Evolutionary conservation across 202 grass and related monocot genomes (phyloP), one percentile per base, ranked within the genome.

Genomic region (Zizania palustris): DNA sequence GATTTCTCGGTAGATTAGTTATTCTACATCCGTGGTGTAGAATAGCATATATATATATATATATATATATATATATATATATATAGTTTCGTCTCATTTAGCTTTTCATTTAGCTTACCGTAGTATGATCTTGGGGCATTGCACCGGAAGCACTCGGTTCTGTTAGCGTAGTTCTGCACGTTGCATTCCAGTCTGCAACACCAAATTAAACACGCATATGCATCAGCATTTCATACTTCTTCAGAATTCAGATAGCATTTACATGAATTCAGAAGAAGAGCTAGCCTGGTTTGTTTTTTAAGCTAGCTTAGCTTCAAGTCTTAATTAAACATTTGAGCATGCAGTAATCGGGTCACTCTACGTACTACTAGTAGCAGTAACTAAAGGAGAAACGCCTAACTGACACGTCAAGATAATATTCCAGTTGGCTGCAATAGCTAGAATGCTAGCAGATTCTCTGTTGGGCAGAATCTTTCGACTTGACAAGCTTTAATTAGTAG

Each of bases 111-210:
- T 11, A 62, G 34, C 49, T 15, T 80, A 90, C 89, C 89, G 39
- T 92, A 82, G 72, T 86, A 82, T 82, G 84, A 72, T 89, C 85
- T 90, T 20, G 93, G 93, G 68, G 80, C 74, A 22, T 60, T 92
- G 87, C 87, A 96, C 53, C 68, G 63, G 85, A 83, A 92, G 82
- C 93, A 96, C 66, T 96, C 93, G 0, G 87, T 96, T 82, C 93
- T 74, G 79, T 82, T 96, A 44, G 93, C 93, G 35, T 90, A 96
- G 53, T 96, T 96, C 73, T 96, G 93, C 83, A 86, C 90, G 38
- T 88, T 88, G 79, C 93, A 96, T 19, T 77, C 93, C 61, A 68
- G 19, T 46, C 90, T 93, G 76, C 19, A 45, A 59, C 12, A 9
- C 34, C 54, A 58, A 49, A n/a, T n/a, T n/a, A n/a, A 61, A 51